Evolutionary conservation across 2,329 filamentous ascomycete genomes (phyloP), one percentile per base, ranked within the genome.

Genomic region (Juglanconis sp.): DNA sequence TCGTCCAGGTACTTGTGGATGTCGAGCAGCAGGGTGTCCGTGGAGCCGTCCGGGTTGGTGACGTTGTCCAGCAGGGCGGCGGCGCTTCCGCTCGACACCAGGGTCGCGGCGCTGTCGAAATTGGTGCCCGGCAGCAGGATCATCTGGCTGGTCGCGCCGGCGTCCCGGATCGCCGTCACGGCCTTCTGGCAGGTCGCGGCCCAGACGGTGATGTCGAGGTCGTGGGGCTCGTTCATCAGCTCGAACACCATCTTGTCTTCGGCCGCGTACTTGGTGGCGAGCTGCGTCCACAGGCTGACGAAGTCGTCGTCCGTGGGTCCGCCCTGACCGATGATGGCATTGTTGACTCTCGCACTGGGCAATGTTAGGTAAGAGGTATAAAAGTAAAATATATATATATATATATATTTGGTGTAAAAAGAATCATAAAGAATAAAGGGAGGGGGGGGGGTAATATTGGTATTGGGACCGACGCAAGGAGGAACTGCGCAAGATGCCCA

Each of bases 191-290:
- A 82, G 0, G 83, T 85, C 4, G 76, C 69, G 0, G 82, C 84
- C 87, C 87, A 89, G 1, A 73, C 70, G 34, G 68, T 70, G 65
- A 87, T 76, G 66, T 85, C 79, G 58, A 83, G 71, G 55, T 85
- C 81, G 69, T 88, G 85, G 7, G 87, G 87, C 73, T 87, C 87
- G 72, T 90, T 90, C 86, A 89, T 89, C 48, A 90, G 69, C n/a
- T 85, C 86, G 65, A 90, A 87, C 3, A 82, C 77, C 38, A 89
- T 73, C 60, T 81, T 83, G 40, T 77, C 69, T 51, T 84, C 72
- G 5, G 68, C 67, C 24, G 77, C 79, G 71, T 89, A 90, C 68
- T 84, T 83, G 1, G 73, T 75, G 1, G 87, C 87, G 4, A 87
- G 70, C 59, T 82, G 75, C 1, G 68, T 70, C 87, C 87, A 90